A percentile compares a stretch with the other conserved stretches of the same genome.
phyloP scores from a whole-genome alignment of 1,139 yeast genomes.

The Blastobotrys niveus region DNA sequence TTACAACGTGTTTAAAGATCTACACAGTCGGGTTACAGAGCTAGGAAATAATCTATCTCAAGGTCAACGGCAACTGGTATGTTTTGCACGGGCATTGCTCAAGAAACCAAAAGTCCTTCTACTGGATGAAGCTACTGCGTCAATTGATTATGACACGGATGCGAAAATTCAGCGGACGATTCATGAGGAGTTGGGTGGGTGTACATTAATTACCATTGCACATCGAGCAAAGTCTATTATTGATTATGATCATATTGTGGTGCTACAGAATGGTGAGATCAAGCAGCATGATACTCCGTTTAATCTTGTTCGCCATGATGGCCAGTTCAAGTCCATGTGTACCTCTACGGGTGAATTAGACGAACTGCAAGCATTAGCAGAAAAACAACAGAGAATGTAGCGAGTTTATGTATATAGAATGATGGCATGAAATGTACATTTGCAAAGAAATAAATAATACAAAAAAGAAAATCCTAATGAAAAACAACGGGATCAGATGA shows the following conservation, averaged over 20 bases:
- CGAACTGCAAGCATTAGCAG: slow-evolving; percentile 53
- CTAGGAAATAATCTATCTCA: slow-evolving; percentile 67
- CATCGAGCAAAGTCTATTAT: slow-evolving; percentile 68
- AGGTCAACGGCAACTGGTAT: slow-evolving; percentile 71
- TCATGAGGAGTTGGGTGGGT: slow-evolving; percentile 50
- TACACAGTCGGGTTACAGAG: slow-evolving; percentile 33
- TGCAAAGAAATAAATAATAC: neutral
- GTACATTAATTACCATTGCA: slow-evolving; percentile 75
- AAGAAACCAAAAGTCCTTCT: slow-evolving; percentile 57
- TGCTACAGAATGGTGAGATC: slow-evolving; percentile 52
- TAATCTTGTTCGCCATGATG: slow-evolving; percentile 21
- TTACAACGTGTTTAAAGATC: slow-evolving; percentile 18
- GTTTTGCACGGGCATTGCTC: slow-evolving; percentile 66
- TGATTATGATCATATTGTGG: slow-evolving; percentile 59
- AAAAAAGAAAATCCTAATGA: neutral
- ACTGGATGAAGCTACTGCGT: slow-evolving; percentile 79
- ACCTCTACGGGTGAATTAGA: neutral
- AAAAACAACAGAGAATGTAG: slow-evolving; percentile 35
- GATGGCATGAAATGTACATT: neutral
- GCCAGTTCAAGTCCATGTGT: slow-evolving; percentile 58
- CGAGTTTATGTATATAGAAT: neutral
- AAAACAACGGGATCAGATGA: slow-evolving; percentile 8
- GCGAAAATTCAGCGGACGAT: slow-evolving; percentile 61
- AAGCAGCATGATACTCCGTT: slow-evolving; percentile 24
- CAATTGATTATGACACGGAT: slow-evolving; percentile 77